Evolutionary conservation across 768 basidiomycete genomes (phyloP).

Genomic region (Chlorophyllum brunneum): DNA sequence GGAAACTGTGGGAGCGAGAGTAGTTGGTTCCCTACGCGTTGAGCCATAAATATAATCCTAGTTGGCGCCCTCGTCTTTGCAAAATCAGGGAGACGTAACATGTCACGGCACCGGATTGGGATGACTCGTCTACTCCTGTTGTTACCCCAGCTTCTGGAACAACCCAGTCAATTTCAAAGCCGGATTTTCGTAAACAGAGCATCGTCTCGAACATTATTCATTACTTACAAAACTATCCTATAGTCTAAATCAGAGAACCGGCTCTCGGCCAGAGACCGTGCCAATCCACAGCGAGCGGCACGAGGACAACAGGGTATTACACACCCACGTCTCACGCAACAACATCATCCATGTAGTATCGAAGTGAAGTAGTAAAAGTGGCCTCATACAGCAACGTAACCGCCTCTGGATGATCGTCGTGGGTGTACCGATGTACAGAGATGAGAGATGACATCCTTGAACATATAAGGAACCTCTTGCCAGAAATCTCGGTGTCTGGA

Average conservation of each 20-base stretch:
- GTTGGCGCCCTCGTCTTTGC: slow-evolving; percentile 3
- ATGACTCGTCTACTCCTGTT: neutral
- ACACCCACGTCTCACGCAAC: neutral
- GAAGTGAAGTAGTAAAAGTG: too few relatives aligned
- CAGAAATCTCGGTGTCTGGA: slow-evolving; percentile 84
- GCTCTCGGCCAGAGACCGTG: neutral
- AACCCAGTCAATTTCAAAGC: neutral
- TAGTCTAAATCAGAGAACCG: slow-evolving; percentile 1
- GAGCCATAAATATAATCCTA: slow-evolving; percentile 5
- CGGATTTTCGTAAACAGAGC: neutral
- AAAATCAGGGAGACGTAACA: slow-evolving; percentile 4
- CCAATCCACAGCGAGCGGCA: too few relatives aligned
- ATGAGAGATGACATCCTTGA: slow-evolving; percentile 73
- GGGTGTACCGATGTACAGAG: slow-evolving; percentile 71
- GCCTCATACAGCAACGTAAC: slow-evolving; percentile 69
- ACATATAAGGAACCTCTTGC: slow-evolving; percentile 85
- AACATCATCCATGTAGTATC: neutral
- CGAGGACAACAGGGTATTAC: neutral
- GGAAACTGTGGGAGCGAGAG: slow-evolving; percentile 7
- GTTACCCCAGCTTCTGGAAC: neutral
- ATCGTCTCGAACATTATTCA: slow-evolving; percentile 1
- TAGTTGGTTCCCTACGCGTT: neutral
- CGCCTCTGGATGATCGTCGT: slow-evolving; percentile 58
- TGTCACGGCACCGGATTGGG: slow-evolving; percentile 3
- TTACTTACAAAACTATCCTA: slow-evolving; percentile 11